phyloP scores from a whole-genome alignment of 495 filamentous ascomycete species.

The Penicillium dipodomyicola region DNA sequence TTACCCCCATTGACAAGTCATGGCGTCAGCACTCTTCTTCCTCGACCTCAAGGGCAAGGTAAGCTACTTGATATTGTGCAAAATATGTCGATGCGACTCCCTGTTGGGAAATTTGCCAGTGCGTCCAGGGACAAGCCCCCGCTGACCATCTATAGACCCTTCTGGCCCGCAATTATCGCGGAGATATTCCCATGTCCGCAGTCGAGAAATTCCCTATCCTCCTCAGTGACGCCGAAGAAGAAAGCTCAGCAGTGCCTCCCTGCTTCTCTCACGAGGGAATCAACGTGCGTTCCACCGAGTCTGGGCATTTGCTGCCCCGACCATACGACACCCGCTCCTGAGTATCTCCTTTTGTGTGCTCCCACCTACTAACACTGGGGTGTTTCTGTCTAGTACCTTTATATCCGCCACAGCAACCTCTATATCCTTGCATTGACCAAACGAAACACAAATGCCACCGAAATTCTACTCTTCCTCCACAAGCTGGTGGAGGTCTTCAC shows the following conservation, averaged over 20 bases:
- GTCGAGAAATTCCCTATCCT: conserved; percentile 98
- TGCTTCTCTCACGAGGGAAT: conserved; percentile 99
- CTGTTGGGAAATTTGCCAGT: conserved; percentile 8
- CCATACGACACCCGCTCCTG: conserved; percentile 15
- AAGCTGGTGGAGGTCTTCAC: conserved; percentile 99
- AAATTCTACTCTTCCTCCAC: conserved; percentile 97
- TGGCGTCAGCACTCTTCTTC: conserved; percentile 99
- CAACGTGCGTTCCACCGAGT: conserved; percentile 62
- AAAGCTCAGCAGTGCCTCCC: conserved; percentile 93
- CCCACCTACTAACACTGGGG: conserved; percentile 18
- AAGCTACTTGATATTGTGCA: conserved; percentile 21
- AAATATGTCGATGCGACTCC: not conserved
- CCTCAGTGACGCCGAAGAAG: conserved; percentile 98
- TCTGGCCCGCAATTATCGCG: conserved; percentile 96
- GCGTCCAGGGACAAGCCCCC: conserved; percentile 4
- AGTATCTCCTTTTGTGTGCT: conserved; percentile 20
- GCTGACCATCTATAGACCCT: conserved; percentile 70
- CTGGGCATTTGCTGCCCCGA: conserved; percentile 3
- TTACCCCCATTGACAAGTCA: conserved; percentile 44
- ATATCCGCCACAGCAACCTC: conserved; percentile 99
- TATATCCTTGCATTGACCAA: conserved; percentile 98
- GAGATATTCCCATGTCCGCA: conserved; percentile 98
- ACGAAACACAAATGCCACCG: conserved; percentile 97
- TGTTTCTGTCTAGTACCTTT: conserved; percentile 72
- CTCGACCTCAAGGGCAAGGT: conserved; percentile 99